Base-by-base conservation (phyloP, 2,329 filamentous ascomycete species). In the Proliferodiscus dingleyae region DNA sequence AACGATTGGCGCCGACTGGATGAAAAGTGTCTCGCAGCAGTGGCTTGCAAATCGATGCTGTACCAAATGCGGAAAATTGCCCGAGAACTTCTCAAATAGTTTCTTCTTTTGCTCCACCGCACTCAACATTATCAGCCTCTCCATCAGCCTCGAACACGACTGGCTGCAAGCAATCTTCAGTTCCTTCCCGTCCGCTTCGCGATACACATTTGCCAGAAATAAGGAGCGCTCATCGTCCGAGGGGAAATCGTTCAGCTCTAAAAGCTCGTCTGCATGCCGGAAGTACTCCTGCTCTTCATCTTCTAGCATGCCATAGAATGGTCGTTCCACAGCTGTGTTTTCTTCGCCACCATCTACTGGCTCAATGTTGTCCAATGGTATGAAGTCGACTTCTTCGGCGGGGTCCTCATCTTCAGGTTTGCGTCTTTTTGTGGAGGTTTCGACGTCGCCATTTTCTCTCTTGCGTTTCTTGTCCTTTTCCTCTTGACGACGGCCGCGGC, bases 1-100 rank as follows among this genome's bases (percentile, higher is more conserved):
- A 29, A 95, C 86, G 9, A 85, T 70, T 1, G 87, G 84, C 0
- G 90, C 90, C 2, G 87, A 85, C 53, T 87, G 81, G 39, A 90
- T 73, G 65, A 98, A 97, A 24, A 98, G 75, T 21, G 88, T 88
- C 69, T 98, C 93, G 64, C 90, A 96, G 68, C 91, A 97, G 71
- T 98, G 93, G 50, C 90, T 95, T 4, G 93, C 93, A 61, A 98
- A 98, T 15, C 93, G 85, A 68, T 98, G 93, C 64, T 94, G 90
- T 41, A 96, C 83, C 22, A 98, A 77, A 58, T 90, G 85, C 47
- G 91, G 72, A 67, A 97, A 95, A 67, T 97, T 87, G 26, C 85
- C 83, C 16, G 75, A 82, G 65, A 97, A 96, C 36, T 86, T 88
- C 54, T 80, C 78, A 64, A 97, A 97, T 16, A 98, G 69, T 38